Evolutionary conservation across 2,329 filamentous ascomycete species (phyloP), one percentile per base, ranked within the genome.

Genomic region (Didymosphaeria variabile): DNA sequence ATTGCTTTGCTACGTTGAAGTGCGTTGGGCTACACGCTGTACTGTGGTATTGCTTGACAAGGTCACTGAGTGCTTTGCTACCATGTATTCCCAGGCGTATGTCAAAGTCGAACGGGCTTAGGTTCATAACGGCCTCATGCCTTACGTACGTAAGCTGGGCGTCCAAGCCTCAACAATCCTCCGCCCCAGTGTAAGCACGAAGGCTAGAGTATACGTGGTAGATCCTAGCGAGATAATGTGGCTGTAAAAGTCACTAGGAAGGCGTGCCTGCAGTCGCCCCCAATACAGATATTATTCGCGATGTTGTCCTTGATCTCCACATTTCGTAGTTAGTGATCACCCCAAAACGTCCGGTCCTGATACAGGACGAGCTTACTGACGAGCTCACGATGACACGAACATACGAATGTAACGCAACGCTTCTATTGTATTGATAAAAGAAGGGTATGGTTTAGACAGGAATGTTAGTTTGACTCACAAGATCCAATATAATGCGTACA

Each of bases 131-230:
- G 52, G 52, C 17, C 52, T 26, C 34, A 55, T 31, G 4, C 23
- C 17, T 17, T 53, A 23, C 34, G 50, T 10, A 19, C 21, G 36
- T 53, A 40, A 44, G 36, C 51, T 44, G 51, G 21, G 36, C 51
- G 19, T 31, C 12, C 4, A 9, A 26, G 9, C 10, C 32, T 15
- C 15, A 49, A 5, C 12, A 40, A 5, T 7, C 13, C 15, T 34
- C 19, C 9, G 13, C 29, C n/a, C 5, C 1, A 15, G 21, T 19
- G 21, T 40, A 36, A 40, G 19, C 49, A 34, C 49, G n/a, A 23
- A 36, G 4, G 8, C 38, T 26, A 2, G 19, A 52, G 19, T 26
- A 40, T n/a, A 15, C 10, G 8, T 17, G 2, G 10, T 38, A 45
- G 8, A 32, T 21, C 6, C 13, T 32, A 45, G 23, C 19, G 12